Percentiles rank a stretch among this genome's conserved stretches.
Conservation (phyloP, 2,329 filamentous ascomycete species). For the Exophiala viscosa region DNA sequence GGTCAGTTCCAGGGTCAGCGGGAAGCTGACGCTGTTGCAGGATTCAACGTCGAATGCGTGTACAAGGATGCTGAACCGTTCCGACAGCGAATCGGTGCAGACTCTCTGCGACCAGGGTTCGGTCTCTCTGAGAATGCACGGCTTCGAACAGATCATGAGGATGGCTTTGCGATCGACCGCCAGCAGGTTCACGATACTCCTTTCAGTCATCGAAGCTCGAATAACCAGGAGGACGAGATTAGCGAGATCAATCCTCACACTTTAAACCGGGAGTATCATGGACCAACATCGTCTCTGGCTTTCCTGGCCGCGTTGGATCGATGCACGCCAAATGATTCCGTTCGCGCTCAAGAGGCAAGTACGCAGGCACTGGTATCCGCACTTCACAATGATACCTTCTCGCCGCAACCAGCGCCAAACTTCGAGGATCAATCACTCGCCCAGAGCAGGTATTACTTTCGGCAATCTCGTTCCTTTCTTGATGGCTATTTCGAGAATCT, state of each 20-base stretch:
- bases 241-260: slow-evolving; percentile 47
- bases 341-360: slow-evolving; percentile 29
- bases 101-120: too few relatives aligned
- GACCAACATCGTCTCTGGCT: slow-evolving; percentile 46
- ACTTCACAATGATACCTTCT: slow-evolving; percentile 47
- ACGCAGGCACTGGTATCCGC: slow-evolving; percentile 42
- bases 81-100: slow-evolving; percentile 7
- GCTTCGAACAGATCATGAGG: not conserved
- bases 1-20: too few relatives aligned
- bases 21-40: too few relatives aligned
- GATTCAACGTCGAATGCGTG: slow-evolving; percentile 25
- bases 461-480: slow-evolving; percentile 45
- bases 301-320: slow-evolving; percentile 40
- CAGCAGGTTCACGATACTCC: not conserved
- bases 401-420: slow-evolving; percentile 26
- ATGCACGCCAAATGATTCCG: slow-evolving; percentile 27
- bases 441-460: slow-evolving; percentile 38
- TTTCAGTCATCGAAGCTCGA: not conserved
- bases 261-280: slow-evolving; percentile 46
- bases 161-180: not conserved
- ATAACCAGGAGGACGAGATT: slow-evolving; percentile 36
- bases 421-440: slow-evolving; percentile 28
- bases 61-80: slow-evolving; percentile 36
- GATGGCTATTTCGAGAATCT: slow-evolving; percentile 49
- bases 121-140: slow-evolving; percentile 14